Base-by-base conservation (phyloP, 768 basidiomycete species). In the Pleurotus tuoliensis region DNA sequence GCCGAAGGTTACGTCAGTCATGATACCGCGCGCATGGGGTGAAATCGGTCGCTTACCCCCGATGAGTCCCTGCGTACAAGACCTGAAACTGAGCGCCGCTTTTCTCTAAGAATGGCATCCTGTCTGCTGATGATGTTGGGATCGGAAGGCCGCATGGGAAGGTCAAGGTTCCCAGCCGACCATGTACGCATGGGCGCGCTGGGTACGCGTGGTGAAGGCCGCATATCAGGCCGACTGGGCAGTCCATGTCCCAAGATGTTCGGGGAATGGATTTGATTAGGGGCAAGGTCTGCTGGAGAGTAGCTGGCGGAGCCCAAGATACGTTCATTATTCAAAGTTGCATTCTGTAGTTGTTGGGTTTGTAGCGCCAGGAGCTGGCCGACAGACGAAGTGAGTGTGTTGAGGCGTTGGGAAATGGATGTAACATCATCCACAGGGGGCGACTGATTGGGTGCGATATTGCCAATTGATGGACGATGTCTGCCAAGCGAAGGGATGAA, bases 341-440 rank as follows among this genome's bases (percentile, higher is more conserved):
- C 64, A 48, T 72, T 69, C 58, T 87, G 87, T 20, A 86, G 72
- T 60, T 83, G 82, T 61, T 91, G 89, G 1, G 89, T 91, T 67
- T 91, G 90, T 43, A 92, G 68, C 2, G 88, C 87, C 7, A 94
- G 80, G 22, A 94, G 78, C 67, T 92, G 91, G 20, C 91, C 88
- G 51, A 94, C 92, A 6, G 92, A 92, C 2, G 88, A 84, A 15
- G 90, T 90, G 63, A 94, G 73, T 8, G 86, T 86, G 66, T 84
- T 88, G 55, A 94, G 75, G 40, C 90, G 83, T 63, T 89, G 88
- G 8, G 88, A 87, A 43, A 92, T 90, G 50, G 85, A 80, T 8
- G 81, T 75, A 56, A 91, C 82, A 68, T 92, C 90, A 69, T 92
- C 88, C 22, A 76, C 67, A 40, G 84, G 82, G 44, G 77, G 77